These are phyloP conservation scores for Boletales sp. DNA, from an alignment of 768 basidiomycete species.

Conservation along the genomic window DNA sequence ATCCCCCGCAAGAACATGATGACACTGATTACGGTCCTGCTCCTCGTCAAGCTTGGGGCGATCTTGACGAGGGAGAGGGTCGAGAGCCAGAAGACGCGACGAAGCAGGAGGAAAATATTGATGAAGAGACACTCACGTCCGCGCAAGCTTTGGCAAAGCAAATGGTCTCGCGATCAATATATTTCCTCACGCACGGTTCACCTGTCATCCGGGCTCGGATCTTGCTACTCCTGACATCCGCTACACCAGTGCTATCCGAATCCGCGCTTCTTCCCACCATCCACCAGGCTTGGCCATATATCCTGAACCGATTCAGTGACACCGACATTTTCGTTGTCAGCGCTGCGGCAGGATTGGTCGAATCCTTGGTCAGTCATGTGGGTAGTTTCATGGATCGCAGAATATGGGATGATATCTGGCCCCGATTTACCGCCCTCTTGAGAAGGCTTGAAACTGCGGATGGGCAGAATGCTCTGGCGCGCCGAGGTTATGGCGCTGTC, in stretches of 20 bases:
- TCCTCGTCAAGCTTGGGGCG: constrained; percentile 57
- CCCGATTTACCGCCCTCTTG: constrained; percentile 65
- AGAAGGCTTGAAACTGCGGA: constrained; percentile 60
- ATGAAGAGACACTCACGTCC: constrained; percentile 54
- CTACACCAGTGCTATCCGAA: constrained; percentile 69
- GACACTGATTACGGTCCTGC: constrained; percentile 54
- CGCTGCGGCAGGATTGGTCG: constrained; percentile 72
- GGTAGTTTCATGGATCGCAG: constrained; percentile 84
- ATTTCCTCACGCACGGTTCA: constrained; percentile 89
- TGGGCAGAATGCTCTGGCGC: constrained; percentile 58
- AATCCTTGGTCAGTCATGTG: constrained; percentile 60
- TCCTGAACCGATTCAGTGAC: constrained; percentile 79
- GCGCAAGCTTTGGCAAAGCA: constrained; percentile 75
- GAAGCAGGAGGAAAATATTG: constrained; percentile 22
- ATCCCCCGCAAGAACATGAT: constrained; percentile 35
- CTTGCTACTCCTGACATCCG: constrained; percentile 65
- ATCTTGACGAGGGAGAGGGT: constrained; percentile 24
- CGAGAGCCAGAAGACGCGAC: constrained; percentile 20
- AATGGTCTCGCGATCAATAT: constrained; percentile 82
- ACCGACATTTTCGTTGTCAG: constrained; percentile 74
- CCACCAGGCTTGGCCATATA: constrained; percentile 91
- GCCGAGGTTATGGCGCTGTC: constrained; percentile 46
- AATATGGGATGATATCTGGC: constrained; percentile 94
- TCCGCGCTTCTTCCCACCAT: constrained; percentile 79
- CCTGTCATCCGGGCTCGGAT: constrained; percentile 83